Evolutionary conservation across 2,329 filamentous ascomycete species (phyloP), one percentile per base, ranked within the genome.

Genomic region (Neonectria coccinea): DNA sequence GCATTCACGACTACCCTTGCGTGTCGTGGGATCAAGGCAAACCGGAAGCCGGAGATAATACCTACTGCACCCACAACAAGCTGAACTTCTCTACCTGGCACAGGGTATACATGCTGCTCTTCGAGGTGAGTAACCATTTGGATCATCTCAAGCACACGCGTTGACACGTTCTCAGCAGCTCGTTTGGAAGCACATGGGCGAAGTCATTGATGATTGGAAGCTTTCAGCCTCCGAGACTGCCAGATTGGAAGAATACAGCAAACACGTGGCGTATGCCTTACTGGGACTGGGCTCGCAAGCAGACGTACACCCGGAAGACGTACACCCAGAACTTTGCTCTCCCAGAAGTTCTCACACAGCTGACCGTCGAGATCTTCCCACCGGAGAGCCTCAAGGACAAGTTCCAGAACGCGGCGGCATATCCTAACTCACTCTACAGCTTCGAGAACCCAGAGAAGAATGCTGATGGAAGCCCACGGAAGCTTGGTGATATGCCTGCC

Each of bases 201-300:
- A 65, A 2, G 6, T 58, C n/a, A 65, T 68, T 25, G 29, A 52
- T 0, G 18, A 16, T 1, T 67, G 61, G 64, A 18, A 18, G 8
- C 60, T 68, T 6, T n/a, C 18, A 0, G 41, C 29, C 8, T 1
- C 20, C 1, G 11, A 55, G 5, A 6, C 16, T 0, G 58, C 63
- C 31, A 64, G 69, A 27, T 79, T 79, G 78, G 52, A 50, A 68
- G 3, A 52, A 61, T 1, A 76, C 76, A 0, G 75, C 74, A 25
- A 65, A 73, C 53, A 56, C 59, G 20, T 77, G 78, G 66, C 69
- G 77, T 1, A 64, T 77, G 6, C 77, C 77, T 0, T 79, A 77
- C 59, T 79, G 75, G 66, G 79, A 80, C 66, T 79, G 77, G 77
- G 78, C 70, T 2, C 68, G 64, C 10, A 71, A 62, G 29, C 67